phyloP scores from a whole-genome alignment of 1,139 yeast genomes.

The Saccharomyces hybrid region DNA sequence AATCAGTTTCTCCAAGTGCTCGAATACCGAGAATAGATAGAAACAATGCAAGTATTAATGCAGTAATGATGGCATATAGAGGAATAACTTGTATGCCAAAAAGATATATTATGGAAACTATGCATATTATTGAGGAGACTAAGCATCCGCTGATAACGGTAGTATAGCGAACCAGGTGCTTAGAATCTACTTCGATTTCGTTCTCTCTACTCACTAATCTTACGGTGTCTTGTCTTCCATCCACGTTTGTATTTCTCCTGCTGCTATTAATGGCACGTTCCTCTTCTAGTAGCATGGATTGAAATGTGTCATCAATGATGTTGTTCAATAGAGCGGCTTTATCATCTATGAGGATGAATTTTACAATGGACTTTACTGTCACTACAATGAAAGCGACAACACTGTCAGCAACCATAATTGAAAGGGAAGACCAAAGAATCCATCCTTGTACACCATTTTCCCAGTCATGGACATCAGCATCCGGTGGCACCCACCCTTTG shows the following conservation, averaged over 20 bases:
- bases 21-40: slow-evolving; percentile 83
- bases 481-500: slow-evolving; percentile 68
- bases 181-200: slow-evolving; percentile 38
- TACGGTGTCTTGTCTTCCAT: slow-evolving; percentile 20
- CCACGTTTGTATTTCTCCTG: slow-evolving; percentile 9
- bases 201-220: slow-evolving; percentile 26
- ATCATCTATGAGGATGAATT: slow-evolving; percentile 24
- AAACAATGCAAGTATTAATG: slow-evolving; percentile 67
- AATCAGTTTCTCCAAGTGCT: slow-evolving; percentile 93
- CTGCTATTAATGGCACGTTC: slow-evolving; percentile 23
- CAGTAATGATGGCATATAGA: slow-evolving; percentile 55
- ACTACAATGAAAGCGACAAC: slow-evolving; percentile 71
- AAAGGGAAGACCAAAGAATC: slow-evolving; percentile 90
- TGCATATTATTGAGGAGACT: slow-evolving; percentile 58
- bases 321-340: slow-evolving; percentile 20
- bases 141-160: slow-evolving; percentile 56
- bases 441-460: slow-evolving; percentile 92
- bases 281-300: slow-evolving; percentile 31
- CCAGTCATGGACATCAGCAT: slow-evolving; percentile 85
- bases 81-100: slow-evolving; percentile 66
- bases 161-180: slow-evolving; percentile 45
- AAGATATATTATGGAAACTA: slow-evolving; percentile 53
- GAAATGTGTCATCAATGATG: slow-evolving; percentile 27
- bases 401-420: slow-evolving; percentile 92
- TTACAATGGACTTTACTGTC: slow-evolving; percentile 40